Base-by-base conservation (phyloP, 2,329 filamentous ascomycete genomes). In the Aspergillus flavus region DNA sequence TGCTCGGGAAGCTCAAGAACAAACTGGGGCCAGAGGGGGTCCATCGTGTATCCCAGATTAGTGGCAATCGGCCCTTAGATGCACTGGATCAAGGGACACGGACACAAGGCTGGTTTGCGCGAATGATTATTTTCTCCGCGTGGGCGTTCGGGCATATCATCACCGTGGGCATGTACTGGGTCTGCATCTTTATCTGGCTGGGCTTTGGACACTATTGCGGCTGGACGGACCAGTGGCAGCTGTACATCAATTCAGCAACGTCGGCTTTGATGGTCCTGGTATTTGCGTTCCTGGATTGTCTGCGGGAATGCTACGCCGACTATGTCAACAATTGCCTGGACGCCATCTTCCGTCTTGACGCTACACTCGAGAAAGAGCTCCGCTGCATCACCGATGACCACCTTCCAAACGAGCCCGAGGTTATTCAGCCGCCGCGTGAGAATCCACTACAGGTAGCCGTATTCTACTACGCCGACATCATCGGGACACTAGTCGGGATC, bases 221-320 rank as follows among this genome's bases (percentile, higher is more conserved):
- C 19, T 70, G 68, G 68, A 63, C 63, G 4, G 53, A 61, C 32
- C 48, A 57, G 30, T 70, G 67, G 68, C 67, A 70, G 26, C 50
- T 70, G 19, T 68, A 61, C 43, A 61, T 61, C 12, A 61, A 61
- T 23, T 46, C 39, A 1, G 59, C 59, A 5, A 48, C 59, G 19
- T 80, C 81, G 0, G 75, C 81, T 26, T 70, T 78, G 57, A 76
- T 83, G 64, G 78, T 79, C 1, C 76, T 83, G 52, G 75, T 78
- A 1, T 77, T 72, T 61, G 61, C 67, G 0, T 71, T 71, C 50
- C 66, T 72, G 6, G 68, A 66, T 1, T 67, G 68, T 30, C 62
- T 73, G 16, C 63, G 65, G 0, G 71, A 73, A 41, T 65, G 70
- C 23, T 66, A 70, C 48, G 52, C 61, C 3, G 61, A 58, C 10